Base-by-base conservation (phyloP, 2,329 filamentous ascomycete genomes). In the Stachybotrys chlorohalonatus region DNA sequence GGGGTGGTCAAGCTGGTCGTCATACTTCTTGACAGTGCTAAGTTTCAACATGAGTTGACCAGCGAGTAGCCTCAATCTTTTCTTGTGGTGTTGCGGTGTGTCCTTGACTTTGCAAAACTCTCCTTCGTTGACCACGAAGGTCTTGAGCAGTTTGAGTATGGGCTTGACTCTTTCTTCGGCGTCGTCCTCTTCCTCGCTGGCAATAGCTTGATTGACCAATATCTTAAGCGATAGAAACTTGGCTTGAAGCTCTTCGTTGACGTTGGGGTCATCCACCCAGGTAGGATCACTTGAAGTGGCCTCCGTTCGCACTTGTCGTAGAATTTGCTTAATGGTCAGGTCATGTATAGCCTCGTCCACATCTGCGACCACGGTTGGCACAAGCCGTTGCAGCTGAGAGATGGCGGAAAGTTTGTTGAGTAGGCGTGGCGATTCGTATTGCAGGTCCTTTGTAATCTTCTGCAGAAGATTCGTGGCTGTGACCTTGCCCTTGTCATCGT, bases 171-270 rank as follows among this genome's bases (percentile, higher is more conserved):
- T 76, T 42, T 80, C 78, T 60, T 85, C 79, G 13, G 79, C 78
- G 57, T 77, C 75, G 5, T 77, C 71, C 15, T 70, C 64, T 50
- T 82, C 77, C 49, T 77, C 71, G 68, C 66, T 80, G 56, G 68
- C 87, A 46, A 92, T 84, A 16, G 96, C 78, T 53, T 89, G 84
- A 68, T 97, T 97, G 56, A 94, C 90, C 31, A 97, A 77, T 15
- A 91, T 87, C 66, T 87, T 93, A 51, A 97, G 74, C 1, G 92
- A 88, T 75, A 90, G 85, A 55, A 85, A 82, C 70, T 97, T 96
- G 17, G 91, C 87, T 57, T 86, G 81, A 15, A 90, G 86, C 64
- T 96, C 91, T 53, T 93, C 84, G 59, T 95, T 89, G 59, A 90
- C 73, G 39, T 83, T 78, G 11, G 81, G 78, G 55, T 87, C 81